A percentile compares a stretch with the other conserved stretches of the same genome.
These are phyloP conservation scores for Lentinula raphanica DNA, from an alignment of 768 basidiomycete genomes.

Conservation along the genomic window DNA sequence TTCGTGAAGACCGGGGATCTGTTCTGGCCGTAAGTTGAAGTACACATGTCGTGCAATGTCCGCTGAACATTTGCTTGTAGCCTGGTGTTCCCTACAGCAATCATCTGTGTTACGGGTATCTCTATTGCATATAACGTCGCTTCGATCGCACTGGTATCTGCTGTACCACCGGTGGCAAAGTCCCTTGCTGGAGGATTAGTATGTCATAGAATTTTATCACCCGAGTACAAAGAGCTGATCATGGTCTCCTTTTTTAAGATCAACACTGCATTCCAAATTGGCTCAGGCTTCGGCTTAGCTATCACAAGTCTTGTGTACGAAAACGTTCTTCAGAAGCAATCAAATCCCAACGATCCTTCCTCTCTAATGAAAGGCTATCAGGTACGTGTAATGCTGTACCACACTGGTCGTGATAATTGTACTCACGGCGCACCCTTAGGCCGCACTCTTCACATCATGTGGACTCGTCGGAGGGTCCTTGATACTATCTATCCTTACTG, in stretches of 20 bases:
- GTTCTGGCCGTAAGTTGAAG: constrained; percentile 2
- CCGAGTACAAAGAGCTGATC: background rate
- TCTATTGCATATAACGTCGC: constrained; percentile 9
- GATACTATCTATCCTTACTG: constrained; percentile 2
- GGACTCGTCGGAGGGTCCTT: constrained; percentile 8
- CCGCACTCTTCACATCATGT: constrained; percentile 7
- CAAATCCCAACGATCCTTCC: constrained; percentile 2
- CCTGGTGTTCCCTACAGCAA: constrained; percentile 4
- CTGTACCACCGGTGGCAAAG: constrained; percentile 8
- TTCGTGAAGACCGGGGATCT: constrained; percentile 6
- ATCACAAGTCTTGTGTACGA: constrained; percentile 8
- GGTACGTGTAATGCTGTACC: background rate
- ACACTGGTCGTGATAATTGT: background rate
- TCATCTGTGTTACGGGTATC: constrained; percentile 1
- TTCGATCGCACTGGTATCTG: constrained; percentile 7
- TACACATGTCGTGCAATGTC: background rate
- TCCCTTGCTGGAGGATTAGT: constrained; percentile 8
- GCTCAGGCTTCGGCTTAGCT: constrained; percentile 8
- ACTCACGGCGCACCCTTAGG: background rate
- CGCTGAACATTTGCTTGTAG: background rate
- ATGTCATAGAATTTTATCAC: background rate
- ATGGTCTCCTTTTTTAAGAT: background rate
- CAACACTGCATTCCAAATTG: constrained; percentile 8
- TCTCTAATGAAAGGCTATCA: constrained; percentile 9
- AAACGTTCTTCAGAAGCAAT: constrained; percentile 5